Conservation (phyloP, 2,329 filamentous ascomycete genomes). For the Fonsecaea pugnacius region DNA sequence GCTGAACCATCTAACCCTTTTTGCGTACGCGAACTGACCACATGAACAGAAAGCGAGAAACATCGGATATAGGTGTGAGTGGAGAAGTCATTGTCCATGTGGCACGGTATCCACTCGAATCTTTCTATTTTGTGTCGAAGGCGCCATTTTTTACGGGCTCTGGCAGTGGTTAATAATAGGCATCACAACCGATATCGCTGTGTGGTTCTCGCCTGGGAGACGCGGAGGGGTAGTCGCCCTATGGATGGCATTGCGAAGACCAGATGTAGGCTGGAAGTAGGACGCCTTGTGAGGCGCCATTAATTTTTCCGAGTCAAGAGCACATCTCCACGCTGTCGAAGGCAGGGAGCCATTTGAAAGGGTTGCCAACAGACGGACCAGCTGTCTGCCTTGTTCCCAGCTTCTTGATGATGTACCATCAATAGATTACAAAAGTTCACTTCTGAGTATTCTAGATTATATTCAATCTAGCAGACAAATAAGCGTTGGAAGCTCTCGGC, state of each 20-base stretch:
- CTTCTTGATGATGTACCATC: not conserved
- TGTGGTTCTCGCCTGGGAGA: not conserved
- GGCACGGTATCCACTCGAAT: not conserved
- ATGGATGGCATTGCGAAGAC: not conserved
- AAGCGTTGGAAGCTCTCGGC: too few relatives aligned
- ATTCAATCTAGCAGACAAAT: too few relatives aligned
- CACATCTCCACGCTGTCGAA: not conserved
- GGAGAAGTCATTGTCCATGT: not conserved
- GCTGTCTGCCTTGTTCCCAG: not conserved
- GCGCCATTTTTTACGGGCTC: not conserved
- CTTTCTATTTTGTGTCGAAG: not conserved
- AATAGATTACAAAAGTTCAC: constrained; percentile 1
- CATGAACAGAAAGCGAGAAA: constrained; percentile 70
- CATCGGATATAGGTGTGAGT: constrained; percentile 54
- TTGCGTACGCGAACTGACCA: constrained; percentile 19
- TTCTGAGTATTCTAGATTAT: not conserved
- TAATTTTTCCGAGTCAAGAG: not conserved
- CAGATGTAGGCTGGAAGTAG: not conserved
- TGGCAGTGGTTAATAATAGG: not conserved
- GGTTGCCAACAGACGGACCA: not conserved
- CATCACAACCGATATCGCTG: not conserved
- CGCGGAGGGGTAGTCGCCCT: not conserved
- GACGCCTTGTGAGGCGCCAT: not conserved
- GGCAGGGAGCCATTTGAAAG: not conserved
- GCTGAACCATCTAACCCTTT: constrained; percentile 45